These are phyloP conservation scores for Geotrichum reessii DNA, from an alignment of 1,139 yeast genomes.

Conservation along the genomic window DNA sequence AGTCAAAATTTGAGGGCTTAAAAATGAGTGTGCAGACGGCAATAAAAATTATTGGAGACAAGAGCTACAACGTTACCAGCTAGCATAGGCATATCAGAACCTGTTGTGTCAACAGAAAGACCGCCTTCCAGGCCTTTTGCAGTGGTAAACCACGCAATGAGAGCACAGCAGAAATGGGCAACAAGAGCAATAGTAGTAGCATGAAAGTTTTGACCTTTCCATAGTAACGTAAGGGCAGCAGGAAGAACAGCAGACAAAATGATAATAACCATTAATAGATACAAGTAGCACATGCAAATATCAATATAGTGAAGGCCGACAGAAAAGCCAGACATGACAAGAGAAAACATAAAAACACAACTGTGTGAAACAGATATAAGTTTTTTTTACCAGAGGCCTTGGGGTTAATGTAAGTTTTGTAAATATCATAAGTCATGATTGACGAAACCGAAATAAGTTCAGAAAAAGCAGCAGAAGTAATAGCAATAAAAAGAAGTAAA, in stretches of 20 bases:
- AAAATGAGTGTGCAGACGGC: conserved; percentile 56
- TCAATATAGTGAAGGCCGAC: conserved; percentile 78
- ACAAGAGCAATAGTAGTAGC: conserved; percentile 45
- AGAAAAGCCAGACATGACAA: conserved; percentile 74
- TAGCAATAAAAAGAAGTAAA: conserved; percentile 74
- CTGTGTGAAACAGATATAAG: conserved; percentile 63
- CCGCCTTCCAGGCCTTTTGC: conserved; percentile 38
- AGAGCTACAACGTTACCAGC: conserved; percentile 78
- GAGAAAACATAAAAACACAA: conserved; percentile 58
- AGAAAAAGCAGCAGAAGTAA: conserved; percentile 56
- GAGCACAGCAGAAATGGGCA: conserved; percentile 43
- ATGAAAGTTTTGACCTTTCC: conserved; percentile 54
- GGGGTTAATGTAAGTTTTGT: conserved; percentile 74
- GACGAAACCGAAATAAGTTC: conserved; percentile 85
- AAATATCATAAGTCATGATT: conserved; percentile 76
- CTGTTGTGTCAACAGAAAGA: conserved; percentile 57
- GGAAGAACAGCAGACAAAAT: conserved; percentile 85
- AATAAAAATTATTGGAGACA: conserved; percentile 63
- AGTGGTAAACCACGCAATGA: conserved; percentile 47
- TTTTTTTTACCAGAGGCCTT: conserved; percentile 64
- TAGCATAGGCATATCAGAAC: conserved; percentile 75
- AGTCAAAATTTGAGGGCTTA: conserved; percentile 70
- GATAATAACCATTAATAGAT: conserved; percentile 75
- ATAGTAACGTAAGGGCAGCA: conserved; percentile 62
- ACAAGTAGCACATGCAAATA: conserved; percentile 78